Percentiles rank a stretch among this genome's conserved stretches.
These are phyloP conservation scores for Xerocomus spinulosus DNA, from an alignment of 768 basidiomycete genomes.

Conservation along the genomic window DNA sequence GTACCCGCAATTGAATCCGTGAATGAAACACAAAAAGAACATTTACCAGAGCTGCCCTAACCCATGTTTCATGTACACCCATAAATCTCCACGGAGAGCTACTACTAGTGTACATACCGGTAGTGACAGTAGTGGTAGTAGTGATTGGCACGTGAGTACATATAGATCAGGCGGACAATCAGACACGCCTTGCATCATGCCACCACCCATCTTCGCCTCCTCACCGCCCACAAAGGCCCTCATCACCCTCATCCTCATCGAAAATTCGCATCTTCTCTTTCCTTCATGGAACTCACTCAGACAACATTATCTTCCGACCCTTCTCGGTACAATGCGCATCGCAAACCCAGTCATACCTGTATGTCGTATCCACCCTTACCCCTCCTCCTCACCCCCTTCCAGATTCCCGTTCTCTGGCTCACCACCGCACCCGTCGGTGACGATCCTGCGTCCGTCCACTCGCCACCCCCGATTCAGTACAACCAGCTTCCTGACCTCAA, in stretches of 20 bases:
- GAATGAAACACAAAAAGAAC: neutral
- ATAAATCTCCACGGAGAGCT: neutral
- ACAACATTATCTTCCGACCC: constrained; percentile 40
- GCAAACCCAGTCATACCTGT: constrained; percentile 40
- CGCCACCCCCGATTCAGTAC: constrained; percentile 38
- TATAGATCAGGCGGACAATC: neutral
- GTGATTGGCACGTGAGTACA: too few species aligned
- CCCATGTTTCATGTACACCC: neutral
- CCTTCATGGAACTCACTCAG: constrained; percentile 46
- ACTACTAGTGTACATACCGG: too few species aligned
- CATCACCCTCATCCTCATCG: constrained; percentile 46
- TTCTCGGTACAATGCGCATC: constrained; percentile 39
- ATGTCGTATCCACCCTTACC: neutral
- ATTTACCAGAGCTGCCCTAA: neutral
- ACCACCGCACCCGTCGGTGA: constrained; percentile 41
- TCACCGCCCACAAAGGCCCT: constrained; percentile 17
- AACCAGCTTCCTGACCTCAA: constrained; percentile 38
- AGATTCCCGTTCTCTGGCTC: constrained; percentile 40
- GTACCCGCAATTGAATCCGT: neutral
- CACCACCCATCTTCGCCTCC: constrained; percentile 23
- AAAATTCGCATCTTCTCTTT: constrained; percentile 48
- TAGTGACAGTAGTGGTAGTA: too few species aligned
- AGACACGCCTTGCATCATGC: neutral
- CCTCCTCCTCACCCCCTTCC: constrained; percentile 1
- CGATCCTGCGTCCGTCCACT: constrained; percentile 16